Base-by-base conservation (phyloP, 1,139 yeast species). In the Chernovozyma sophiae-reginae region DNA sequence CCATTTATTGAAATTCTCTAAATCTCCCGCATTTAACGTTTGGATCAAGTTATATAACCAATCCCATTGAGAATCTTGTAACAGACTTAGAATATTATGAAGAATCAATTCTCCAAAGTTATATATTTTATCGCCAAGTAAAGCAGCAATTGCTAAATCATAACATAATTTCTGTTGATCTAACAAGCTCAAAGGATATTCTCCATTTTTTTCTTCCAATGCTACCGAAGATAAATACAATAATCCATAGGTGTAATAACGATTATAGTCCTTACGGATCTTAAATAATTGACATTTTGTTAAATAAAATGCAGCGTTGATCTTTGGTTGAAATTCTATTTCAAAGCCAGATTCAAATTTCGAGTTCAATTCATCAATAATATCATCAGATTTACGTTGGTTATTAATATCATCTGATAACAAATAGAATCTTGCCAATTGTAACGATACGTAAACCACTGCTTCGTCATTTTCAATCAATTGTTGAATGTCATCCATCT, bases 21-120 rank as follows among this genome's bases (percentile, higher is more conserved):
- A 77, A 53, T 87, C 80, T 30, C 98, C 98, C 15, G 80, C 67
- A 55, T 90, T 89, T 52, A 92, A 69, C 26, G 83, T 72, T 41
- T 77, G 70, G 40, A 92, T 68, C 46, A 90, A 66, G 37, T 81
- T 74, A 44, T 80, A 77, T 42, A 94, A 66, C 96, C 97, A 90
- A 37, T 67, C 61, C 55, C 79, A 81, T 36, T 71, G 70, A 39
- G 67, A 67, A 24, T 59, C 60, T 31, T 72, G 60, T 37, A 85
- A 70, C 32, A 74, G 67, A 35, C 71, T 60, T 58, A 92, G 74
- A 38, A 90, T 81, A 35, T 95, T 96, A 58, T 92, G 97, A 56
- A 89, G 78, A 42, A 92, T 74, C 47, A 92, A 76, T 62, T 94
- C 98, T 36, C 98, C 98, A 61, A 92, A 92, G 64, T 90, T 92